Evolutionary conservation across 2,329 filamentous ascomycete species (phyloP).

Genomic region (Phialemonium atrogriseum): DNA sequence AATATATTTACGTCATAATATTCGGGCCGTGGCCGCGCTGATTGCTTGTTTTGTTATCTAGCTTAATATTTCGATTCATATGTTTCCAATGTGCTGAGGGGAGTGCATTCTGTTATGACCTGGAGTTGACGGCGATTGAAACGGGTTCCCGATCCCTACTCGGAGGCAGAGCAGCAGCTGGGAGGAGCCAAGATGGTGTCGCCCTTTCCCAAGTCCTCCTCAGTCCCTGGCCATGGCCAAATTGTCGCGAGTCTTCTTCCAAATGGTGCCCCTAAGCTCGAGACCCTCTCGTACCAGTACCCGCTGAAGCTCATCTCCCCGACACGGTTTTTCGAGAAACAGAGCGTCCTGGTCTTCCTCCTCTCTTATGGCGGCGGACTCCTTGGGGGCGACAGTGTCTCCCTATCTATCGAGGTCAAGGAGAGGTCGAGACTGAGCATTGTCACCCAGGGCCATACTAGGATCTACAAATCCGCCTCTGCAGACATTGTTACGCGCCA

Average conservation of each 20-base stretch:
- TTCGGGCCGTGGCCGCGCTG: too few relatives aligned
- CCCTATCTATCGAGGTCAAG: constrained; percentile 61
- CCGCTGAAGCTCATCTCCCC: constrained; percentile 90
- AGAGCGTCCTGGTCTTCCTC: constrained; percentile 74
- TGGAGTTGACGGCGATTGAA: too few relatives aligned
- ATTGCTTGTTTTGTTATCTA: too few relatives aligned
- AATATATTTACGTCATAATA: too few relatives aligned
- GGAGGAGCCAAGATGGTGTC: constrained; percentile 54
- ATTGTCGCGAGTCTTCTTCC: constrained; percentile 69
- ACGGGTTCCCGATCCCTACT: too few relatives aligned
- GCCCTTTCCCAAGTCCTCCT: constrained; percentile 70
- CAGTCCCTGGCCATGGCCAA: constrained; percentile 67
- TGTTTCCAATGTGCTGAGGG: too few relatives aligned
- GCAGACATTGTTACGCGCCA: constrained; percentile 50
- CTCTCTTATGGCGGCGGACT: constrained; percentile 93
- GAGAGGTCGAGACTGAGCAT: constrained; percentile 57
- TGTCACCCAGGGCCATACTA: constrained; percentile 76
- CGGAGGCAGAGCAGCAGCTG: too few relatives aligned
- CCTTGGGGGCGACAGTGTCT: constrained; percentile 76
- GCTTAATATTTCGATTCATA: too few relatives aligned
- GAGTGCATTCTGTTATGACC: too few relatives aligned
- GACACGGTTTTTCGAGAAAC: constrained; percentile 52
- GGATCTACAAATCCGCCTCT: constrained; percentile 77
- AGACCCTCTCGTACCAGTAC: constrained; percentile 79
- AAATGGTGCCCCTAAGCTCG: constrained; percentile 61